A percentile compares a stretch with the other conserved stretches of the same genome.
phyloP scores from a whole-genome alignment of 805 yeast species.

The Saccharomycopsis capsularis region DNA sequence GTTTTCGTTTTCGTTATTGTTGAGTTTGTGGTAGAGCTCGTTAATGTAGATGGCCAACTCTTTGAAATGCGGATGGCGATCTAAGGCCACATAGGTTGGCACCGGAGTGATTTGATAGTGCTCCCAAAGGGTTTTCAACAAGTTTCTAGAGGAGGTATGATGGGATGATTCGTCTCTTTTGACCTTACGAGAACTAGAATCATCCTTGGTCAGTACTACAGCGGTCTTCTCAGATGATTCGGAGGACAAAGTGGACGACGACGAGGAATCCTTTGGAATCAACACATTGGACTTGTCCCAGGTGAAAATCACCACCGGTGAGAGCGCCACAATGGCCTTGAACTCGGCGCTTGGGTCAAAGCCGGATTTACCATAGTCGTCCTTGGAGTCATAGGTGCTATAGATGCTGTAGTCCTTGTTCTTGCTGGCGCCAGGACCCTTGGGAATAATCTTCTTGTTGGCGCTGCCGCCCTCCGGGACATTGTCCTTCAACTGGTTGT shows the following conservation, averaged over 20 bases:
- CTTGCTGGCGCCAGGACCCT: neutral
- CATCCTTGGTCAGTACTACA: neutral
- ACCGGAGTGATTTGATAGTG: slow-evolving; percentile 22
- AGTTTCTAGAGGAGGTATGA: neutral
- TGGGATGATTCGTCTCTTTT: neutral
- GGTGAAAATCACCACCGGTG: slow-evolving; percentile 20
- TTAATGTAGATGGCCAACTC: slow-evolving; percentile 20
- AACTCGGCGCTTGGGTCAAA: slow-evolving; percentile 19
- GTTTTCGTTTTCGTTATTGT: neutral
- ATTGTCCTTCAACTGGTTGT: neutral
- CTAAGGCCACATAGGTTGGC: slow-evolving; percentile 20
- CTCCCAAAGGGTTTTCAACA: slow-evolving; percentile 17
- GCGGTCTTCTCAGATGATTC: no score
- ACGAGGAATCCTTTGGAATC: slow-evolving; percentile 9
- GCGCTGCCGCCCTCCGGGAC: no score
- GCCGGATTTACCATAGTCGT: neutral
- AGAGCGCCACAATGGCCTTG: slow-evolving; percentile 19
- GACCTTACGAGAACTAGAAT: neutral
- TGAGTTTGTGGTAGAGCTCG: slow-evolving; percentile 13
- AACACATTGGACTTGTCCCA: slow-evolving; percentile 17
- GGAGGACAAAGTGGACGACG: neutral
- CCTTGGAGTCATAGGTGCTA: neutral
- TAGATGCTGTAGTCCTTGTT: neutral
- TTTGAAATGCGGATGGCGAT: slow-evolving; percentile 20
- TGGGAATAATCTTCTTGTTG: neutral